These are phyloP conservation scores for Fusarium miscanthi DNA, from an alignment of 2,329 filamentous ascomycete genomes.

Conservation along the genomic window DNA sequence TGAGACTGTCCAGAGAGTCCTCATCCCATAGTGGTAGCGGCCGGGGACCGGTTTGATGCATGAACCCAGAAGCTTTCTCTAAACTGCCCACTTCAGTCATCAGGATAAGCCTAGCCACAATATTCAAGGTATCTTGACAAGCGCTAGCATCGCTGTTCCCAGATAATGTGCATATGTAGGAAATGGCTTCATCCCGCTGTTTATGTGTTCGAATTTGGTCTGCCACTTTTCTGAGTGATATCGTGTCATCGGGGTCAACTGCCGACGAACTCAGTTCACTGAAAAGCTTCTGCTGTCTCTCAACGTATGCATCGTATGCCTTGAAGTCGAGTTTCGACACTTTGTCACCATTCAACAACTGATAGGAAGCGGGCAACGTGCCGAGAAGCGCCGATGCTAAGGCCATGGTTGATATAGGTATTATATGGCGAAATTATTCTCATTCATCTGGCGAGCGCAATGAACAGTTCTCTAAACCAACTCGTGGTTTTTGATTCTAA, in stretches of 20 bases:
- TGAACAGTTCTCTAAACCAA: too few species aligned
- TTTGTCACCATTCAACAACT: fast-evolving
- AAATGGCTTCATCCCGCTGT: fast-evolving
- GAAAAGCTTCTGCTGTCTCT: fast-evolving
- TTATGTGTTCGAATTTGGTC: fast-evolving
- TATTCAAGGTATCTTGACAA: neutral
- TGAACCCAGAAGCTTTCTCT: neutral
- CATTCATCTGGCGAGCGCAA: too few species aligned
- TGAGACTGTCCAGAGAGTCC: fast-evolving
- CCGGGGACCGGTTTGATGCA: fast-evolving
- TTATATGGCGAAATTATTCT: too few species aligned
- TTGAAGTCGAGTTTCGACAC: neutral
- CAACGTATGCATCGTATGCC: neutral
- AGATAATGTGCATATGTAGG: fast-evolving
- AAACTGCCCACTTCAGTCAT: neutral
- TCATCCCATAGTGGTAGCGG: fast-evolving
- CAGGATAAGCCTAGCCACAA: fast-evolving
- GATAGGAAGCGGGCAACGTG: fast-evolving
- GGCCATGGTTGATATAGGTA: too few species aligned
- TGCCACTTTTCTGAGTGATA: fast-evolving
- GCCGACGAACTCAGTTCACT: neutral
- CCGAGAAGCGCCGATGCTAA: neutral
- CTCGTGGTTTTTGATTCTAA: too few species aligned
- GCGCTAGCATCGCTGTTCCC: fast-evolving
- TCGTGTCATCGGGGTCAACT: fast-evolving